These are phyloP conservation scores for Phytophthora boehmeriae DNA, from an alignment of 352 stramenopile species.

Conservation along the genomic window DNA sequence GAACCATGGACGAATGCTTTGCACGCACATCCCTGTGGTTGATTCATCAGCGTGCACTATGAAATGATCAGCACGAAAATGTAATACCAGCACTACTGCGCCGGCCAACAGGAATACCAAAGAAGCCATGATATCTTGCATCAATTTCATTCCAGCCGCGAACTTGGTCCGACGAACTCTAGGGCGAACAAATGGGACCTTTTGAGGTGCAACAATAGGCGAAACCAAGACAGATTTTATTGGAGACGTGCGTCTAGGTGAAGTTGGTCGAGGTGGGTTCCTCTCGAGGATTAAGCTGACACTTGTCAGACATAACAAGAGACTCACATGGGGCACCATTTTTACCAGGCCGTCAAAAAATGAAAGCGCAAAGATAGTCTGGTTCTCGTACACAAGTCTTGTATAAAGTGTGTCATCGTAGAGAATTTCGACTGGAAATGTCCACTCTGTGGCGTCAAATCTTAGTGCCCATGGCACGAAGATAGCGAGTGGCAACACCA, in stretches of 20 bases:
- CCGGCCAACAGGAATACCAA: conserved; percentile 11
- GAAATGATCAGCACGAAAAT: conserved; percentile 2
- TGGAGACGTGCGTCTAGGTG: not conserved
- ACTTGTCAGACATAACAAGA: conserved; percentile 31
- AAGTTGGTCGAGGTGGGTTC: not conserved
- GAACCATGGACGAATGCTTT: conserved; percentile 38
- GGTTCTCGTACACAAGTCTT: conserved; percentile 50
- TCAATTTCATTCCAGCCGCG: not conserved
- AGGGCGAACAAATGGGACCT: not conserved
- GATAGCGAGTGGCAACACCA: conserved; percentile 7
- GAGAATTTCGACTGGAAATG: conserved; percentile 28
- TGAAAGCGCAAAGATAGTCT: conserved; percentile 34
- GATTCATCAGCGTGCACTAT: not conserved
- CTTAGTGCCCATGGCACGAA: conserved; percentile 9
- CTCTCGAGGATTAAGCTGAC: conserved; percentile 26
- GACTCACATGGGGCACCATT: conserved; percentile 35
- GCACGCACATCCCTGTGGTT: conserved; percentile 14
- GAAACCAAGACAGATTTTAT: not conserved
- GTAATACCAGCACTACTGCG: conserved; percentile 7
- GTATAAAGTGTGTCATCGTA: conserved; percentile 45
- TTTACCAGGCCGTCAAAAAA: conserved; percentile 22
- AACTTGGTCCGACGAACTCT: not conserved
- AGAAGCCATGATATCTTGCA: conserved; percentile 21
- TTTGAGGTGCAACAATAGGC: not conserved
- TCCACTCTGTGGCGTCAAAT: conserved; percentile 30